Conservation (phyloP, 2,329 filamentous ascomycete species). For the Metarhizium anisopliae region DNA sequence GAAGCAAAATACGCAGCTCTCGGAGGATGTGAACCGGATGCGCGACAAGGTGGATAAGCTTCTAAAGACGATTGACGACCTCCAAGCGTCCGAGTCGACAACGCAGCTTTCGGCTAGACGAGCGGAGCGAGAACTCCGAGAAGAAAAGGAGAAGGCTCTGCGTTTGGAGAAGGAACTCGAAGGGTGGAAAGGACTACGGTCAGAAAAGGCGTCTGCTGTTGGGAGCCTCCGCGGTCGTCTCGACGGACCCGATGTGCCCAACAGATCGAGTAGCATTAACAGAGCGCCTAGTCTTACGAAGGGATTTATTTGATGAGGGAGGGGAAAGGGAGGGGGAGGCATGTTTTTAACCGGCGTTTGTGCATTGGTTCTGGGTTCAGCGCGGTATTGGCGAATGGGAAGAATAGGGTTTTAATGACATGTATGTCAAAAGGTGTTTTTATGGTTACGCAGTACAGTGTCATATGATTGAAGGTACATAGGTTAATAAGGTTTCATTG, state of each 20-base stretch:
- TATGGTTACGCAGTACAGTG: conserved; percentile 6
- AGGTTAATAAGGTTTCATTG: conserved; percentile 5
- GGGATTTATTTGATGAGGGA: conserved; percentile 42
- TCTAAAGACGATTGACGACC: conserved; percentile 83
- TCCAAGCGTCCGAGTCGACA: conserved; percentile 77
- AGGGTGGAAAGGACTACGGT: conserved; percentile 67
- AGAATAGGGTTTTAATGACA: conserved; percentile 2
- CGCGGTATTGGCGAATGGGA: not conserved
- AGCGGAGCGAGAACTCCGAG: conserved; percentile 80
- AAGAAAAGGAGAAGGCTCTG: conserved; percentile 75
- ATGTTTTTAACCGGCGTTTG: conserved; percentile 1
- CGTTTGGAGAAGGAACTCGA: conserved; percentile 84
- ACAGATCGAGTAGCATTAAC: conserved; percentile 57
- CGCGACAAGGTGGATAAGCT: conserved; percentile 89
- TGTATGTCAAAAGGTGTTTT: conserved; percentile 5
- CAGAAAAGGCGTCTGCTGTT: conserved; percentile 47
- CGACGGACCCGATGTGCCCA: conserved; percentile 42
- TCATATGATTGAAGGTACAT: conserved; percentile 9
- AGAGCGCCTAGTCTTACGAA: conserved; percentile 63
- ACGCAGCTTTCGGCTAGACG: conserved; percentile 75
- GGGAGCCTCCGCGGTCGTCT: conserved; percentile 31
- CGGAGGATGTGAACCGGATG: conserved; percentile 75
- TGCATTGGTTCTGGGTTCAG: not conserved
- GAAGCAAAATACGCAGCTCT: conserved; percentile 71
- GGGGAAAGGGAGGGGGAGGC: not conserved